Evolutionary conservation across 257 asterid species (phyloP).

Genomic region (Capsicum pubescens): DNA sequence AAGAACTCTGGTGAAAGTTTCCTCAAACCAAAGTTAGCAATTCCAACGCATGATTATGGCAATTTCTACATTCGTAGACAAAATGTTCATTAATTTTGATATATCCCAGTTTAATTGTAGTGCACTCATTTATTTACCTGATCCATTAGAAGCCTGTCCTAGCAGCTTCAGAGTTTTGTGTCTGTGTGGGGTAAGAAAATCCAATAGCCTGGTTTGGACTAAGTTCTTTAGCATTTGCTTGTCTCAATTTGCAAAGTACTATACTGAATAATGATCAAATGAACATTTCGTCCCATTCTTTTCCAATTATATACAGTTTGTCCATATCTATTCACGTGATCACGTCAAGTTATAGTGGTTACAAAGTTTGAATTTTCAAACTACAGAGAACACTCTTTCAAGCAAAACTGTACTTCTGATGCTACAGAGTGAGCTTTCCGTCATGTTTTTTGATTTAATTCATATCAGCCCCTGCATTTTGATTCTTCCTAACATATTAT

Average conservation of each 20-base stretch:
- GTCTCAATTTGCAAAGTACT: background rate
- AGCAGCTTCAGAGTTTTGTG: background rate
- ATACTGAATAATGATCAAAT: slow-evolving; percentile 1
- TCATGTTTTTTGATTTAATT: background rate
- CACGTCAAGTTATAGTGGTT: background rate
- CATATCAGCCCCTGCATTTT: background rate
- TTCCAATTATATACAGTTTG: background rate
- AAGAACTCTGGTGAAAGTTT: background rate
- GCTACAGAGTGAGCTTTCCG: background rate
- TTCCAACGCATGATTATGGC: background rate
- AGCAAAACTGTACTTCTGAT: background rate
- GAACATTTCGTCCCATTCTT: slow-evolving; percentile 16
- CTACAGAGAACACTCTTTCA: background rate
- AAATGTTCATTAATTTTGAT: background rate
- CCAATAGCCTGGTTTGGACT: background rate
- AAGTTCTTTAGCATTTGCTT: slow-evolving; percentile 2
- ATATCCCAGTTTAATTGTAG: background rate
- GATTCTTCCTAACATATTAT: slow-evolving; percentile 1
- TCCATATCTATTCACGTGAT: background rate
- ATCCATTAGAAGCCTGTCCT: slow-evolving; percentile 6
- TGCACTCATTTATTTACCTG: background rate
- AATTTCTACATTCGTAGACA: background rate
- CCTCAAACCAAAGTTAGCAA: background rate
- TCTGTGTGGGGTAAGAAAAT: background rate
- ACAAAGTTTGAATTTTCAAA: slow-evolving; percentile 3